Percentiles rank a stretch among this genome's conserved stretches.
Evolutionary conservation across 192 early-diverging fungal genomes (phyloP).

Genomic region (Coemansia sp.): DNA sequence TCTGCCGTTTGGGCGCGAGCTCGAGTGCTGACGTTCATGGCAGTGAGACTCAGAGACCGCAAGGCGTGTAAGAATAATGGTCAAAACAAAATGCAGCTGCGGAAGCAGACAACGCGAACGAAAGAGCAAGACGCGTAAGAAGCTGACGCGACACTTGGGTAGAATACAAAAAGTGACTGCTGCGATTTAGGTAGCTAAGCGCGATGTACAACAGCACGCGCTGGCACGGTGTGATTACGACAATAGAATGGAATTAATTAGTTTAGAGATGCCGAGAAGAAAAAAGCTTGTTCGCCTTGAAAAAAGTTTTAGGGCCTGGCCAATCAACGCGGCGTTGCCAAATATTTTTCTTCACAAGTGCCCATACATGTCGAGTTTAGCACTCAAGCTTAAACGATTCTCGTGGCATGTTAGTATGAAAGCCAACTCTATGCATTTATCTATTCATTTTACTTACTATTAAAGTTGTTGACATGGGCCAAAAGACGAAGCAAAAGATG

Average conservation of each 20-base stretch:
- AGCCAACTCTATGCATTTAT: too few species aligned
- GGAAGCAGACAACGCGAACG: background rate
- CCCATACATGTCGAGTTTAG: too few species aligned
- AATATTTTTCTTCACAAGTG: background rate
- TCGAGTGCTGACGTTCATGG: conserved; percentile 43
- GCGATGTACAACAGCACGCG: background rate
- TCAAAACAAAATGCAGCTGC: background rate
- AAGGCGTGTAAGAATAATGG: background rate
- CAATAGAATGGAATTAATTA: background rate
- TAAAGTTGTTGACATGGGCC: conserved; percentile 5
- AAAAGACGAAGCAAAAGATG: conserved; percentile 30
- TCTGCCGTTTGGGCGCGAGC: conserved; percentile 29
- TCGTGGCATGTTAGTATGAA: too few species aligned
- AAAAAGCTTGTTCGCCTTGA: background rate
- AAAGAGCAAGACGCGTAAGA: conserved; percentile 2
- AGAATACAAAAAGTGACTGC: background rate
- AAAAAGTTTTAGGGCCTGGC: background rate
- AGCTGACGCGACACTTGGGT: background rate
- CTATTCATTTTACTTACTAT: conserved; percentile 1
- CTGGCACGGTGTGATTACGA: background rate
- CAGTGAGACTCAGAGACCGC: background rate
- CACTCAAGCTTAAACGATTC: too few species aligned
- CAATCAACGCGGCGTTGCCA: background rate
- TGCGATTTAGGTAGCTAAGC: background rate
- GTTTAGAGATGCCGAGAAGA: background rate